Evolutionary conservation across 2,329 filamentous ascomycete species (phyloP).

Genomic region (Chaetothyriales sp.): DNA sequence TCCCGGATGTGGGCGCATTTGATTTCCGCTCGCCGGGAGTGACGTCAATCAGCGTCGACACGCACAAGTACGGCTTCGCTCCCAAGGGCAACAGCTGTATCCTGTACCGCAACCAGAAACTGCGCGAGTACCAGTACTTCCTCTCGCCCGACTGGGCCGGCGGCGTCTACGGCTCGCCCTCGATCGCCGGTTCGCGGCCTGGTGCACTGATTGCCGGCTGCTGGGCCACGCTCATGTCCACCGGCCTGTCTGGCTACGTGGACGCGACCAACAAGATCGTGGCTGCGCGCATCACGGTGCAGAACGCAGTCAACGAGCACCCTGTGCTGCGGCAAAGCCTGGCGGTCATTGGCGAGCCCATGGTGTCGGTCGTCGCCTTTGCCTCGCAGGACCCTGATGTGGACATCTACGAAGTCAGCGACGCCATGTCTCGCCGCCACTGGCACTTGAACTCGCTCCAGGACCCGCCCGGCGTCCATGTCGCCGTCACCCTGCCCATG

Average conservation of each 20-base stretch:
- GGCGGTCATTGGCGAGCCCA: slow-evolving; percentile 64
- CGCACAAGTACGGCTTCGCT: slow-evolving; percentile 97
- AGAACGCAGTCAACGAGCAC: slow-evolving; percentile 54
- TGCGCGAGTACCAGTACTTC: slow-evolving; percentile 90
- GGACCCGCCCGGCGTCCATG: slow-evolving; percentile 77
- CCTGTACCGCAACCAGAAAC: slow-evolving; percentile 65
- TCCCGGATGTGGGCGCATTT: slow-evolving; percentile 56
- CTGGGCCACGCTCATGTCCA: slow-evolving; percentile 81
- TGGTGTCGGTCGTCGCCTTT: slow-evolving; percentile 85
- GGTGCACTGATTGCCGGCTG: slow-evolving; percentile 90
- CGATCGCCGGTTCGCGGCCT: slow-evolving; percentile 78
- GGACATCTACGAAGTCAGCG: slow-evolving; percentile 86
- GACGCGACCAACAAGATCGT: slow-evolving; percentile 79
- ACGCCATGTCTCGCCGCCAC: slow-evolving; percentile 66
- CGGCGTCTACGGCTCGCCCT: slow-evolving; percentile 87
- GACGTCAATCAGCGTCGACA: slow-evolving; percentile 90
- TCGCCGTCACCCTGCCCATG: slow-evolving; percentile 72
- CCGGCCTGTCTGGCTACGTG: slow-evolving; percentile 79
- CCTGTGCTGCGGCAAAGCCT: slow-evolving; percentile 57
- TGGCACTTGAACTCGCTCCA: slow-evolving; percentile 97
- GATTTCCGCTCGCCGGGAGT: slow-evolving; percentile 92
- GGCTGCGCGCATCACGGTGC: slow-evolving; percentile 68
- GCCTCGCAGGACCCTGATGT: slow-evolving; percentile 52
- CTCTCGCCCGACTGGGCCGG: slow-evolving; percentile 89
- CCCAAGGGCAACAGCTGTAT: slow-evolving; percentile 93